phyloP scores from a whole-genome alignment of 2,329 filamentous ascomycete genomes.

The Boeremia lycopersici region DNA sequence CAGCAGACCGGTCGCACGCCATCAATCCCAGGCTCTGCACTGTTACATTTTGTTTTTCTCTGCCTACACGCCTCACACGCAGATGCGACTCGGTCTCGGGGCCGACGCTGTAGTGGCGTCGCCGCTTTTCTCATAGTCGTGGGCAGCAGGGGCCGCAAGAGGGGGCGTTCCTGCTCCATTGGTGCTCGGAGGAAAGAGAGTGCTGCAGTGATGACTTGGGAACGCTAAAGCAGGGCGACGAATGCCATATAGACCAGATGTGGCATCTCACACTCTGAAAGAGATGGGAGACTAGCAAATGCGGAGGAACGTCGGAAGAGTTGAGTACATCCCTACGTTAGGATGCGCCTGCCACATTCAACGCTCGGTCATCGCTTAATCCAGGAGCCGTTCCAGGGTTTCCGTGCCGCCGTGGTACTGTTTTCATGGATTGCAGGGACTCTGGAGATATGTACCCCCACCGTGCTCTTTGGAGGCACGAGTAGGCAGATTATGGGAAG shows the following conservation, averaged over 20 bases:
- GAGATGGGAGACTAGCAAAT: not conserved
- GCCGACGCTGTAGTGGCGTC: conserved; percentile 5
- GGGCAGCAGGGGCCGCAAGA: conserved; percentile 4
- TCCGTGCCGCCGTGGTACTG: conserved; percentile 1
- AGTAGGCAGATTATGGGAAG: not conserved
- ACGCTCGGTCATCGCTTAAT: not conserved
- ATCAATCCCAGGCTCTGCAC: not conserved
- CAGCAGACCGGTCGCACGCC: conserved; percentile 3
- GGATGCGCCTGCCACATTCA: not conserved
- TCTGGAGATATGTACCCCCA: not conserved
- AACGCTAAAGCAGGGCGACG: not conserved
- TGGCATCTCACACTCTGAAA: not conserved
- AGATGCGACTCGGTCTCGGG: conserved; percentile 2
- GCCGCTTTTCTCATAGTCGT: not conserved
- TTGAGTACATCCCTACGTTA: conserved; percentile 1
- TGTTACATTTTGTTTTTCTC: conserved; percentile 11
- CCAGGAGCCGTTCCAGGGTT: not conserved
- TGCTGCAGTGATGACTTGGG: conserved; percentile 4
- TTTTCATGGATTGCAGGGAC: not conserved
- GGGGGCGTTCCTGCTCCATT: conserved; percentile 8
- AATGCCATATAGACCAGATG: not conserved
- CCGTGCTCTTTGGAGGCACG: not conserved
- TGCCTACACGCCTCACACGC: conserved; percentile 8
- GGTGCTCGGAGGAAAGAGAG: not conserved
- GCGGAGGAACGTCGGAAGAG: not conserved